Percentiles rank a stretch among this genome's conserved stretches.
phyloP scores from a whole-genome alignment of 78 protist species.

The Neovahlkampfia damariscottae region DNA sequence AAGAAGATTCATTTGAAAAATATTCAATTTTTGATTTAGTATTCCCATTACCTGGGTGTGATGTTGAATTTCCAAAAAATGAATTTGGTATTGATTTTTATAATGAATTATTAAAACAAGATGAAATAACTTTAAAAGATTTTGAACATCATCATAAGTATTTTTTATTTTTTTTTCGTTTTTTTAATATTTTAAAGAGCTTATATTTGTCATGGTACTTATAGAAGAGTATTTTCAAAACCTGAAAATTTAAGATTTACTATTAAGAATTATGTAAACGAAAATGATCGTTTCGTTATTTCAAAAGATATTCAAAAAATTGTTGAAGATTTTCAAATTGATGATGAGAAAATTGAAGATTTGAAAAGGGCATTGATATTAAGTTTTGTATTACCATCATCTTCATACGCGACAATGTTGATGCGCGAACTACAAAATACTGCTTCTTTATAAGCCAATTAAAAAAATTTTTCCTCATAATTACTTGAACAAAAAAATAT shows the following conservation, averaged over 20 bases:
- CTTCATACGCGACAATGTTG: slow-evolving; percentile 69
- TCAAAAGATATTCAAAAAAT: background rate
- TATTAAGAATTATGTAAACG: background rate
- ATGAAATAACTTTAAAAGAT: background rate
- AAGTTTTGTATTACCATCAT: slow-evolving; percentile 43
- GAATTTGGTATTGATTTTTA: too few species aligned
- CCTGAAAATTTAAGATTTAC: background rate
- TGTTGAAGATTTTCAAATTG: background rate
- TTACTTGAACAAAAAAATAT: too few species aligned
- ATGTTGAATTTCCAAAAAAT: slow-evolving; percentile 10
- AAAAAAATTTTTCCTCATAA: too few species aligned
- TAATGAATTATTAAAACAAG: background rate
- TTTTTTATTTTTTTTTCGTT: background rate
- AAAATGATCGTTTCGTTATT: background rate
- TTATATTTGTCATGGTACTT: slow-evolving; percentile 2
- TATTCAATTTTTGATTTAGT: slow-evolving; percentile 50
- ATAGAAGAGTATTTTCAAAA: slow-evolving; percentile 10
- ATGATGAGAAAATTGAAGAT: background rate
- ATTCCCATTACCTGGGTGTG: slow-evolving; percentile 54
- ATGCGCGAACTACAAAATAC: slow-evolving; percentile 58
- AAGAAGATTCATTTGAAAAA: slow-evolving; percentile 16
- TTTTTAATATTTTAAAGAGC: background rate
- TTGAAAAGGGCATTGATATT: slow-evolving; percentile 31
- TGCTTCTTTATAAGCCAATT: too few species aligned
- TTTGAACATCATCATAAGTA: too few species aligned